These are phyloP conservation scores for Inga leiocalycina DNA, from an alignment of 306 rosid species.

Conservation along the genomic window DNA sequence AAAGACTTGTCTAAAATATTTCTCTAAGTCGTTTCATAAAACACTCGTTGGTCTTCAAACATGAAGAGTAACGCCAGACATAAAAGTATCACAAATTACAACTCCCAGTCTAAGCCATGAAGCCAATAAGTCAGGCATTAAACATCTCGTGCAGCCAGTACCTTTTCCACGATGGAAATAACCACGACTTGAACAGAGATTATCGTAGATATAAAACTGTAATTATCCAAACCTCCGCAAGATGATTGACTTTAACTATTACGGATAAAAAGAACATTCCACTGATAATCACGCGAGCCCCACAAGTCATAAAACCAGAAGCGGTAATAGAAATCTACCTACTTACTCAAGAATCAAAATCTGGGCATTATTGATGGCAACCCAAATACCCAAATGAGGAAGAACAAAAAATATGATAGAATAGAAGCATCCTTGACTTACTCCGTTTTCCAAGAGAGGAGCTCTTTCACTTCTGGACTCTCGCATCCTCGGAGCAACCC, in stretches of 20 bases:
- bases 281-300: not conserved
- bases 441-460: slow-evolving; percentile 44
- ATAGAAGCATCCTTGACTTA: slow-evolving; percentile 27
- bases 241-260: not conserved
- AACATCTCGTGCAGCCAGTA: not conserved
- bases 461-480: slow-evolving; percentile 39
- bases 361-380: not conserved
- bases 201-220: not conserved
- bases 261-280: not conserved
- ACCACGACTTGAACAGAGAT: not conserved
- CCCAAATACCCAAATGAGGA: not conserved
- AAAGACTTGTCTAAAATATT: not conserved
- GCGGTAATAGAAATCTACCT: not conserved
- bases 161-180: not conserved
- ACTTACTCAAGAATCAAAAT: not conserved
- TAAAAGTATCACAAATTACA: not conserved
- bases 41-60: not conserved
- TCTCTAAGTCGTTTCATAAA: not conserved
- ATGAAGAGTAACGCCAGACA: not conserved
- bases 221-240: not conserved
- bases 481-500: slow-evolving; percentile 31
- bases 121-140: not conserved
- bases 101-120: not conserved
- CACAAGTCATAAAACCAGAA: not conserved
- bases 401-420: not conserved